Conservation (phyloP, 495 filamentous ascomycete genomes). For the Trichoderma erinaceum region DNA sequence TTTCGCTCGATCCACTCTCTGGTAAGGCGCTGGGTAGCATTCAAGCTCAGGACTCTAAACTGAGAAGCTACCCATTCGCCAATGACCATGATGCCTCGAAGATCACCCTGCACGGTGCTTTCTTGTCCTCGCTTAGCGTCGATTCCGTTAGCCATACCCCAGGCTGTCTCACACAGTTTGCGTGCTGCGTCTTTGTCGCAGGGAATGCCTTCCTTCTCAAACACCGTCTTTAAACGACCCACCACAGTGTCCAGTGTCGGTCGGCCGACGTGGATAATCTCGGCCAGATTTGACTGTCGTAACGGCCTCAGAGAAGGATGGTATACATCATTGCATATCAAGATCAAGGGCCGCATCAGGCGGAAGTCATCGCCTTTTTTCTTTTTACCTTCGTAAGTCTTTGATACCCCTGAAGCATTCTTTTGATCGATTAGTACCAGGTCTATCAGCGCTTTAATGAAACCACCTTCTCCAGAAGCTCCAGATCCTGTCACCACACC, state of each 20-base stretch:
- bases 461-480: conserved; percentile 67
- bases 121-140: conserved; percentile 48
- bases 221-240: conserved; percentile 70
- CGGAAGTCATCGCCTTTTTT: conserved; percentile 78
- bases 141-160: conserved; percentile 69
- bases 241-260: conserved; percentile 85
- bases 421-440: conserved; percentile 79
- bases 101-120: conserved; percentile 77
- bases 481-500: conserved; percentile 79
- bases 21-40: conserved; percentile 49
- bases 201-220: conserved; percentile 76
- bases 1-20: conserved; percentile 78
- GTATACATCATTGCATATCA: conserved; percentile 98
- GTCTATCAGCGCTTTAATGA: conserved; percentile 91
- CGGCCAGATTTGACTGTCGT: conserved; percentile 70
- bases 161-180: conserved; percentile 83
- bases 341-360: conserved; percentile 77
- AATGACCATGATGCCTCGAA: conserved; percentile 86
- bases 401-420: conserved; percentile 50
- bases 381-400: conserved; percentile 31
- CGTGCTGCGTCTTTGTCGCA: conserved; percentile 83
- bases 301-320: conserved; percentile 80
- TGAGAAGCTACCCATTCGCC: conserved; percentile 91
- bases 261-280: conserved; percentile 88
- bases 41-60: conserved; percentile 49